Base-by-base conservation (phyloP, 192 early-diverging fungal genomes). In the Rhizophagus clarus region DNA sequence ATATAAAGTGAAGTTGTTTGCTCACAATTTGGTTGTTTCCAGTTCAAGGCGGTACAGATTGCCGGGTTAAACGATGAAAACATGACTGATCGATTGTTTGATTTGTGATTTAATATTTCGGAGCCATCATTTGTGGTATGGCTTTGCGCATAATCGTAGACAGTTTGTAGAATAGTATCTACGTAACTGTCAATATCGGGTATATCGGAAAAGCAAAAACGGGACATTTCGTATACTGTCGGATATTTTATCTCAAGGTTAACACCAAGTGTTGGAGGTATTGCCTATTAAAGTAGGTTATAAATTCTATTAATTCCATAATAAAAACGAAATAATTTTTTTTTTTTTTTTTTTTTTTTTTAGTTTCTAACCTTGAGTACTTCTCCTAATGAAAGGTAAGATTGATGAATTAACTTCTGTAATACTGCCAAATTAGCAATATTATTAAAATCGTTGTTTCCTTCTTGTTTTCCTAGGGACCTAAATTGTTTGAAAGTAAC, bases 11-110 rank as follows among this genome's bases (percentile, higher is more conserved):
- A 66, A 11, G n/a, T 15, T 42, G 22, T n/a, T 24, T 6, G 84
- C 88, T 88, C 89, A 91, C 92, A 99, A 81, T 98, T 98, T 26
- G 97, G 97, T 79, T 99, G 98, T 84, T 99, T 99, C 98, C 98
- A 98, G 88, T 97, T 99, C 49, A 98, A 79, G 22, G 96, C 93
- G 17, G 93, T 95, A 86, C 98, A 99, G 1, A 98, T 91, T 24
- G 90, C 86, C 20, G 96, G 94, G 82, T 96, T 98, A 84, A 95
- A 96, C 3, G 96, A 97, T 29, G 92, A 94, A 82, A 98, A 97
- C 81, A 99, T 94, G 14, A 88, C 75, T 45, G 75, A 77, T 24
- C 67, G 37, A 60, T 76, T 82, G 26, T 70, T 17, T 8, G 71
- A 67, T 70, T 32, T 83, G 81, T 32, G 80, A 63, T 34, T 80